These are phyloP conservation scores for Geranium incanum DNA, from an alignment of 441 rosid species.

Conservation along the genomic window DNA sequence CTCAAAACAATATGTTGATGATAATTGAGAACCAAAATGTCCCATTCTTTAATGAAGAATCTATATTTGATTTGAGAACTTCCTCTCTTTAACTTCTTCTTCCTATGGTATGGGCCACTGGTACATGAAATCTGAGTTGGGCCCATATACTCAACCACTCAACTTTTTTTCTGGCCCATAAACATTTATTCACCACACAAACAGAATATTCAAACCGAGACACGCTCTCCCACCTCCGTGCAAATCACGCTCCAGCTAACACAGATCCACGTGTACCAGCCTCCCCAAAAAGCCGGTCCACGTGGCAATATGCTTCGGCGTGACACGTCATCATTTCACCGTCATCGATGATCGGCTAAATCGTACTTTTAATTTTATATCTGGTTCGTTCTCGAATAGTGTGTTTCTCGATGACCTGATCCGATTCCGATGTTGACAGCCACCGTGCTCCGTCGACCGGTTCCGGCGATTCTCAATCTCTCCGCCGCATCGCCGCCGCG, in stretches of 20 bases:
- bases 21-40: not conserved
- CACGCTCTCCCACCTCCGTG: not conserved
- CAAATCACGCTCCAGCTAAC: not conserved
- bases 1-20: not conserved
- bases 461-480: constrained; percentile 13
- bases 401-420: constrained; percentile 2
- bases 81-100: too few species aligned
- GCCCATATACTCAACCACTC: too few species aligned
- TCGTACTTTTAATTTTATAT: not conserved
- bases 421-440: constrained; percentile 26
- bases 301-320: not conserved
- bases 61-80: not conserved
- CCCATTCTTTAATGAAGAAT: not conserved
- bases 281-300: not conserved
- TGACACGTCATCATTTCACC: not conserved
- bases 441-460: constrained; percentile 28
- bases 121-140: too few species aligned
- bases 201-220: too few species aligned
- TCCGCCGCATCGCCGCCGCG: not conserved
- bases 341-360: not conserved
- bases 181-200: too few species aligned
- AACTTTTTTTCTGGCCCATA: too few species aligned
- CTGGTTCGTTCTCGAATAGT: not conserved
- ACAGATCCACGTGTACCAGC: not conserved
- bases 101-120: too few species aligned